Evolutionary conservation across 345 rosid genomes (phyloP).

Genomic region (Excoecaria cochinchinensis): DNA sequence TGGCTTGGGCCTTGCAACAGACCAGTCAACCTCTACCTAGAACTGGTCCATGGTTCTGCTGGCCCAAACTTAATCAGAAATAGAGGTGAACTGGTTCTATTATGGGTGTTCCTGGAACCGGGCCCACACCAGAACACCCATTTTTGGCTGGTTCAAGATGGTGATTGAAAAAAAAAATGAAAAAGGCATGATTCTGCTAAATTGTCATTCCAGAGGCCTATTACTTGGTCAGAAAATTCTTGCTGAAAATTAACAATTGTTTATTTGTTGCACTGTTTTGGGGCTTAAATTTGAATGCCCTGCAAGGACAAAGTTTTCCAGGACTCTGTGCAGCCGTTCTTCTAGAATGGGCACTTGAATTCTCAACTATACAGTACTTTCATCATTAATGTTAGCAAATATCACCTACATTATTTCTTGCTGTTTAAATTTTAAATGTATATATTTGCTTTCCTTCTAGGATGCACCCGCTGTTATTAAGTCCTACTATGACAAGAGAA

Average conservation of each 20-base stretch:
- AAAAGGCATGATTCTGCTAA: background rate
- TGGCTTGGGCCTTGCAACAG: too few relatives aligned
- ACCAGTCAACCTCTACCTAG: too few relatives aligned
- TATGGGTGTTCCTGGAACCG: too few relatives aligned
- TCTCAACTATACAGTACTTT: background rate
- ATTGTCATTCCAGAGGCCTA: background rate
- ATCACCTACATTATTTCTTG: background rate
- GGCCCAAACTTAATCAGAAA: too few relatives aligned
- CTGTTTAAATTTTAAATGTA: background rate
- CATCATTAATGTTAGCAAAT: background rate
- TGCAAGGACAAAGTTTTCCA: background rate
- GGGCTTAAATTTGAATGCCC: background rate
- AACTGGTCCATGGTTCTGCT: too few relatives aligned
- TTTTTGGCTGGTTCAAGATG: too few relatives aligned
- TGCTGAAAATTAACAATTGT: background rate
- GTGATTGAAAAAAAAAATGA: too few relatives aligned
- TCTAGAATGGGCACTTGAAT: background rate
- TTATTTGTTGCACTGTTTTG: background rate
- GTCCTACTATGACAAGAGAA: conserved; percentile 78
- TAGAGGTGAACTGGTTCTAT: too few relatives aligned
- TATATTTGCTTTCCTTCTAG: conserved; percentile 31
- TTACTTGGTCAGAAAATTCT: background rate
- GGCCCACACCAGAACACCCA: too few relatives aligned
- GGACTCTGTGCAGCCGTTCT: background rate
- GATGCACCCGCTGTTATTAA: conserved; percentile 71